phyloP scores from a whole-genome alignment of 2,329 filamentous ascomycete species.

The Phaeosphaeria sp. region DNA sequence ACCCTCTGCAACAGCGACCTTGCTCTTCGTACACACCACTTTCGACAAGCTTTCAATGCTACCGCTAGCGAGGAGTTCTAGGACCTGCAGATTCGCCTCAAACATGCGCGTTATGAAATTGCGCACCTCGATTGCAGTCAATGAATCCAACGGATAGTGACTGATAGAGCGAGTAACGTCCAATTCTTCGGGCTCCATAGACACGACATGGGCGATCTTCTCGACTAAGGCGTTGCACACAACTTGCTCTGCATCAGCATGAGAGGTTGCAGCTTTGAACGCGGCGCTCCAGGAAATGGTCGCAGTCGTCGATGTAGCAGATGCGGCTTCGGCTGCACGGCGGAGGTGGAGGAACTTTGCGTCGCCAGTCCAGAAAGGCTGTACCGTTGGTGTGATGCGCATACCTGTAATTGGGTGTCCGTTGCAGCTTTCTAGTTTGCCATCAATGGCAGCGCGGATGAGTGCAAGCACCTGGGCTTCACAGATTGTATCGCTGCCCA shows the following conservation, averaged over 20 bases:
- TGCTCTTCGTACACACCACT: conserved; percentile 1
- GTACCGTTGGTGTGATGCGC: conserved; percentile 26
- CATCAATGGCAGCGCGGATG: conserved; percentile 26
- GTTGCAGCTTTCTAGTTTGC: conserved; percentile 27
- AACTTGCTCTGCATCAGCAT: conserved; percentile 27
- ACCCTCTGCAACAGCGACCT: neutral
- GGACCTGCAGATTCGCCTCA: conserved; percentile 60
- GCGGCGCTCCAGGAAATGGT: conserved; percentile 29
- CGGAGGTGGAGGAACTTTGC: conserved; percentile 33
- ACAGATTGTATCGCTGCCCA: conserved; percentile 32
- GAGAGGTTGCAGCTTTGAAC: conserved; percentile 28
- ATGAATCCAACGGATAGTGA: conserved; percentile 32
- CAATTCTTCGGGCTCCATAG: conserved; percentile 32
- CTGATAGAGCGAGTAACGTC: conserved; percentile 27
- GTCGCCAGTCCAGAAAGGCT: conserved; percentile 35
- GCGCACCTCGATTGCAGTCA: conserved; percentile 38
- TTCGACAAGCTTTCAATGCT: neutral
- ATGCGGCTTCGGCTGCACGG: conserved; percentile 26
- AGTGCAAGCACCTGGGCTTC: conserved; percentile 35
- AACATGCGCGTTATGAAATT: conserved; percentile 46
- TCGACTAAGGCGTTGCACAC: conserved; percentile 28
- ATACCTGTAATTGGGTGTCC: conserved; percentile 36
- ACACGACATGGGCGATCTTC: conserved; percentile 34
- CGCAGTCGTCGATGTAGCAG: conserved; percentile 12
- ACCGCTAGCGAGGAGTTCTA: conserved; percentile 60